phyloP scores from a whole-genome alignment of 345 rosid genomes.

The Ceriops tagal region DNA sequence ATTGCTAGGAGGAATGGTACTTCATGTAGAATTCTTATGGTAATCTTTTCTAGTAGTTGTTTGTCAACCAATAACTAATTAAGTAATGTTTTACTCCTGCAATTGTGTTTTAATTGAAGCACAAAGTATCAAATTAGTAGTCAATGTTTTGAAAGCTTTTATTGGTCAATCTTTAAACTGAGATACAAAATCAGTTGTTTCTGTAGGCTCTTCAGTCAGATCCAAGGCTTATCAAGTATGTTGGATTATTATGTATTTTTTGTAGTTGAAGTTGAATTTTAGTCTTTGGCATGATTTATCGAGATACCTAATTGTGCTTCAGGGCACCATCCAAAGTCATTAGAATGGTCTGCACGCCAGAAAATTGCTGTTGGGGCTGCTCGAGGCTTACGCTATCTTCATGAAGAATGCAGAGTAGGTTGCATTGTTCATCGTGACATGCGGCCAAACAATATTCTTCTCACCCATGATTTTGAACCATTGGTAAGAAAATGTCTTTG shows the following conservation, averaged over 20 bases:
- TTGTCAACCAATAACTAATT: too few species aligned
- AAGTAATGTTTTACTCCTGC: too few species aligned
- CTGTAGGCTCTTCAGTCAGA: not conserved
- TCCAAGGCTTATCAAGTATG: not conserved
- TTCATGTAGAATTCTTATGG: not conserved
- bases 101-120: too few species aligned
- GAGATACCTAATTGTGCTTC: slow-evolving; percentile 17
- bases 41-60: too few species aligned
- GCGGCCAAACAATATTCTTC: slow-evolving; percentile 98
- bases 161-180: not conserved
- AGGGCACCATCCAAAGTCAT: slow-evolving; percentile 62
- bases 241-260: not conserved
- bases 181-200: not conserved
- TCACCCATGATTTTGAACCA: slow-evolving; percentile 98
- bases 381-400: slow-evolving; percentile 96
- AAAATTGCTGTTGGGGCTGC: slow-evolving; percentile 99
- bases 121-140: not conserved
- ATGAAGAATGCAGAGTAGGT: slow-evolving; percentile 99
- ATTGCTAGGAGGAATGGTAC: not conserved
- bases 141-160: not conserved
- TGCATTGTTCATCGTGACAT: slow-evolving; percentile 99
- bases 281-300: slow-evolving; percentile 6
- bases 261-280: not conserved
- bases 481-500: slow-evolving; percentile 46
- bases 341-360: slow-evolving; percentile 92